These are phyloP conservation scores for Skeletonema potamos DNA, from an alignment of 108 stramenopile genomes.

Conservation along the genomic window DNA sequence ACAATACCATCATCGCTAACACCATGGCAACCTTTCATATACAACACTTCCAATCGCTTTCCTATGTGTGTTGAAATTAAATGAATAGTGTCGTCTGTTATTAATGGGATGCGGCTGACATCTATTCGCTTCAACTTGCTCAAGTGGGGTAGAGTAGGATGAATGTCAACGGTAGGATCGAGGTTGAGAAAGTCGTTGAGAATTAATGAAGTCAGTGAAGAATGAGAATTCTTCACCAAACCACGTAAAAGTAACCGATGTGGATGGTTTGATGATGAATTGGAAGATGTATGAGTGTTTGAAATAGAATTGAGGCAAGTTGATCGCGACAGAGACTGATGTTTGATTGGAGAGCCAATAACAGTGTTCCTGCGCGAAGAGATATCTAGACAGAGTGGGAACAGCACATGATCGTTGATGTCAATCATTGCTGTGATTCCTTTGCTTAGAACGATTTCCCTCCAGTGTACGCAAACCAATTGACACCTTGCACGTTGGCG, in stretches of 20 bases:
- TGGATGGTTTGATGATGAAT: conserved; percentile 6
- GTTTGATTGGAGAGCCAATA: not conserved
- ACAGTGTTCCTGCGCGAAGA: not conserved
- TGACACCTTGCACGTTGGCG: conserved; percentile 51
- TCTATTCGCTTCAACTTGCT: conserved; percentile 53
- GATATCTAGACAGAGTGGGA: conserved; percentile 10
- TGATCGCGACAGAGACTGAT: not conserved
- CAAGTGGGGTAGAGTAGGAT: conserved; percentile 53
- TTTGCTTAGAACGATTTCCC: conserved; percentile 40
- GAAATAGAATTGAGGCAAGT: not conserved
- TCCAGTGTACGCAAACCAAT: conserved; percentile 53
- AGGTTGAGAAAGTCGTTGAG: conserved; percentile 54
- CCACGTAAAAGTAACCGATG: conserved; percentile 42
- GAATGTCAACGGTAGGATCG: conserved; percentile 40
- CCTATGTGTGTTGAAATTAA: conserved; percentile 43
- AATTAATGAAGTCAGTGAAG: conserved; percentile 52
- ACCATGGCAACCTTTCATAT: conserved; percentile 52
- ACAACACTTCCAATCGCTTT: conserved; percentile 54
- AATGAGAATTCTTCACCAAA: conserved; percentile 47
- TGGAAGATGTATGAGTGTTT: not conserved
- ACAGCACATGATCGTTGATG: conserved; percentile 42
- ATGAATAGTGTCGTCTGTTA: conserved; percentile 58
- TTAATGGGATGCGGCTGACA: conserved; percentile 48
- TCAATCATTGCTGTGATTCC: conserved; percentile 58
- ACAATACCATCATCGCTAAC: conserved; percentile 58